Percentiles rank a stretch among this genome's conserved stretches.
These are phyloP conservation scores for Cubamyces lactineus DNA, from an alignment of 768 basidiomycete species.

Conservation along the genomic window DNA sequence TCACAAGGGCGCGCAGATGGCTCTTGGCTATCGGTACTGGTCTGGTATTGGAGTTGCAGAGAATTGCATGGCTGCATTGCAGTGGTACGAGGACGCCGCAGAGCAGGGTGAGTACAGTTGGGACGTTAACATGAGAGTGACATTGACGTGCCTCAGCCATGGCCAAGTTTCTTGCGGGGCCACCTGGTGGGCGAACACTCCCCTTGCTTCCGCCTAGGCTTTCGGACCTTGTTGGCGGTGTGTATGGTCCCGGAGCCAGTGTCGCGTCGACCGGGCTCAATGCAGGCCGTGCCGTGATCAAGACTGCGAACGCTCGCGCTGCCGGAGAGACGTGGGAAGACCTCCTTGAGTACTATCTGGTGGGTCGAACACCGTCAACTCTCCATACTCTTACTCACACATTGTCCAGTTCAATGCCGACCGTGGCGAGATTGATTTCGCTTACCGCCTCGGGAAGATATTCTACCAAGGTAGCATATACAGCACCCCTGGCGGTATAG, in stretches of 20 bases:
- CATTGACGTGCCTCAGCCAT: conserved; percentile 56
- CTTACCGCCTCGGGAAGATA: conserved; percentile 91
- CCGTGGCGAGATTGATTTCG: conserved; percentile 85
- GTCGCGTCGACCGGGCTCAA: conserved; percentile 87
- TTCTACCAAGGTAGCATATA: conserved; percentile 97
- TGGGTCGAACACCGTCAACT: conserved; percentile 35
- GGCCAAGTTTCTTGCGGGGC: conserved; percentile 77
- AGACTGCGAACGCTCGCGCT: conserved; percentile 78
- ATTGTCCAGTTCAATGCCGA: conserved; percentile 86
- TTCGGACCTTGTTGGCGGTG: conserved; percentile 89
- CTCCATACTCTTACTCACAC: conserved; percentile 13
- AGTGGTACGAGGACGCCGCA: conserved; percentile 90
- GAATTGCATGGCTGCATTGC: conserved; percentile 79
- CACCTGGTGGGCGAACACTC: conserved; percentile 87
- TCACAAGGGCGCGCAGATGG: conserved; percentile 88
- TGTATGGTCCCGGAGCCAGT: conserved; percentile 94
- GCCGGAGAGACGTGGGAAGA: conserved; percentile 96
- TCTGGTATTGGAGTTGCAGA: conserved; percentile 91
- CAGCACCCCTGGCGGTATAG: conserved; percentile 72
- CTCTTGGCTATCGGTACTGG: conserved; percentile 93
- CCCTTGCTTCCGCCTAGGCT: conserved; percentile 80
- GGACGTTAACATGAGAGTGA: background rate
- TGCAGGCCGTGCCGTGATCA: conserved; percentile 72
- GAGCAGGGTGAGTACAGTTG: conserved; percentile 62
- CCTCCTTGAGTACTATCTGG: conserved; percentile 89